Base-by-base conservation (phyloP, 176 grass and related monocot genomes). In the Cenchrus americanus region DNA sequence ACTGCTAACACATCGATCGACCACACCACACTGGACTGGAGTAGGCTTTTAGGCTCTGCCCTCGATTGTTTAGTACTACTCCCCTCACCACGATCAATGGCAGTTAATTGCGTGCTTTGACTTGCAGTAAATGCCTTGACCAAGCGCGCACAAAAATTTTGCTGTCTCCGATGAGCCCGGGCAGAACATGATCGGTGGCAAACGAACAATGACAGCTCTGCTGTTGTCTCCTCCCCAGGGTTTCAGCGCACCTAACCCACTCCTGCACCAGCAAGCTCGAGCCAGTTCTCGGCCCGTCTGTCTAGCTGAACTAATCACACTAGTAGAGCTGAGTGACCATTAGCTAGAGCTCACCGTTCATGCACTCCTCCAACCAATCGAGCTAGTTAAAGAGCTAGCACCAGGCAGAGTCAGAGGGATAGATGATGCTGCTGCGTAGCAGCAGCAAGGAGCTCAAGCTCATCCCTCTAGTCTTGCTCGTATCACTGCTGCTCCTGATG, bases 241-340 rank as follows among this genome's bases (percentile, higher is more conserved):
- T 76, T 87, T 82, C 85, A 60, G 78, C 69, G 43, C 22, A 81
- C 78, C 71, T 52, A 81, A 87, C 61, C 85, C 85, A 80, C 11
- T 40, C 18, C 15, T 14, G 2, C 70, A 32, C 14, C 57, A 60
- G 9, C 48, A 32, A 43, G 17, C 15, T 23, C 34, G 34, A 37
- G 34, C 34, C 4, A 37, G 34, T 30, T 1, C 23, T 37, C 34
- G 34, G 1, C 13, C 49, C 76, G 43, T 52, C 63, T 22, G 21
- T 34, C 21, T 24, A 22, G 24, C 49, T 19, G 23, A 67, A 46
- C 15, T 49, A 21, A 8, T 41, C 18, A 2, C 44, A 44, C 27
- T 50, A 51, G 46, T 13, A 51, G 51, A 34, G 52, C 30, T 9
- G 26, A 34, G 30, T 57, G 19, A 76, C 24, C 59, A 58, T 43